phyloP scores from a whole-genome alignment of 495 filamentous ascomycete genomes.

The Glarea lozoyensis region DNA sequence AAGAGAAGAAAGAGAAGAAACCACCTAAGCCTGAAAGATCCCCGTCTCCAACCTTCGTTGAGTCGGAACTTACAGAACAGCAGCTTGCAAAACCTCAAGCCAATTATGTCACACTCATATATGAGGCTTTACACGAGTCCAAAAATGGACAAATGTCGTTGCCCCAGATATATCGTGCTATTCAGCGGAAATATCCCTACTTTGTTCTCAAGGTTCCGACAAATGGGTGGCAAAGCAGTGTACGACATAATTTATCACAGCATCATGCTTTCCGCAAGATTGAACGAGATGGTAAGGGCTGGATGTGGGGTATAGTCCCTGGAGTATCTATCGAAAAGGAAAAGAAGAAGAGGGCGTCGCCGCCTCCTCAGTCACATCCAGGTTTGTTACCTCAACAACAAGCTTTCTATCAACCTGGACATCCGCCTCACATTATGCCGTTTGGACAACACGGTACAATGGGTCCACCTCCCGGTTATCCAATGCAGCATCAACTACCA shows the following conservation, averaged over 20 bases:
- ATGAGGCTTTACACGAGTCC: slow-evolving; percentile 76
- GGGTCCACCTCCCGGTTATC: slow-evolving; percentile 16
- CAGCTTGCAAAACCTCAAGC: slow-evolving; percentile 74
- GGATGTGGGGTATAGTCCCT: slow-evolving; percentile 57
- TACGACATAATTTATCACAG: slow-evolving; percentile 89
- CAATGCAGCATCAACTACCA: slow-evolving; percentile 6
- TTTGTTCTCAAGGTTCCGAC: slow-evolving; percentile 75
- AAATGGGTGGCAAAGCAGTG: slow-evolving; percentile 93
- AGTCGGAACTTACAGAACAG: slow-evolving; percentile 72
- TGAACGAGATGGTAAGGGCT: slow-evolving; percentile 63
- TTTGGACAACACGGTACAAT: slow-evolving; percentile 11
- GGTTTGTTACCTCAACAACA: slow-evolving; percentile 19
- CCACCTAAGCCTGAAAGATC: slow-evolving; percentile 54
- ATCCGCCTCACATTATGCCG: slow-evolving; percentile 13
- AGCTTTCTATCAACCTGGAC: slow-evolving; percentile 17
- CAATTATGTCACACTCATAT: slow-evolving; percentile 86
- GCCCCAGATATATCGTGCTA: slow-evolving; percentile 87
- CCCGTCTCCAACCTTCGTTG: slow-evolving; percentile 62
- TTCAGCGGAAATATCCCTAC: slow-evolving; percentile 81
- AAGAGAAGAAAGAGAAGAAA: slow-evolving; percentile 52
- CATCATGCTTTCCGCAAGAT: slow-evolving; percentile 82
- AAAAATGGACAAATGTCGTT: slow-evolving; percentile 63
- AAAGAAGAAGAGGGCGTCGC: slow-evolving; percentile 52
- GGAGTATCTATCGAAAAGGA: slow-evolving; percentile 62
- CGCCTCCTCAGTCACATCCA: slow-evolving; percentile 29